Percentiles rank a stretch among this genome's conserved stretches.
Evolutionary conservation across 441 rosid species (phyloP).

Genomic region (Croton laevigatus): DNA sequence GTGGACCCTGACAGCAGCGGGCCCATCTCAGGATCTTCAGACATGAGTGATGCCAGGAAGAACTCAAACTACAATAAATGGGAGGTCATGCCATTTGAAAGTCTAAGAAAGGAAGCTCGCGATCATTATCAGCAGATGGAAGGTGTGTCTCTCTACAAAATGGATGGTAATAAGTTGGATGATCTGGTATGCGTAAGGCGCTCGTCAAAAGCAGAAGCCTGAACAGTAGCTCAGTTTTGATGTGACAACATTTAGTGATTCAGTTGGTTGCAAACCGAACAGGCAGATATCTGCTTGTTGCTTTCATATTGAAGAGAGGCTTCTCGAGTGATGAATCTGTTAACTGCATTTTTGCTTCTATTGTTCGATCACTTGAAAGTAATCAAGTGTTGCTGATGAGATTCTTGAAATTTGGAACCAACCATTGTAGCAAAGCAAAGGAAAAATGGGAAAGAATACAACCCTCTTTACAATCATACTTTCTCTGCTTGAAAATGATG

Average conservation of each 20-base stretch:
- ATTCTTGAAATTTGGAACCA: conserved; percentile 1
- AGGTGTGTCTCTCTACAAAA: conserved; percentile 83
- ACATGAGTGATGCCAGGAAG: conserved; percentile 73
- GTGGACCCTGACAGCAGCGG: conserved; percentile 52
- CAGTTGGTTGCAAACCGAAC: conserved; percentile 12
- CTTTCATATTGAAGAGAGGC: conserved; percentile 5
- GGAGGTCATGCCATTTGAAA: conserved; percentile 81
- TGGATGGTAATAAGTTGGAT: conserved; percentile 94
- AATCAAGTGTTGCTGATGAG: neutral
- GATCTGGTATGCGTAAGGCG: conserved; percentile 91
- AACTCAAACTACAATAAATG: conserved; percentile 81
- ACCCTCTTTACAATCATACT: neutral
- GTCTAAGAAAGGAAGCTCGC: conserved; percentile 81
- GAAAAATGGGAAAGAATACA: conserved; percentile 1
- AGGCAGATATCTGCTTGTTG: conserved; percentile 4
- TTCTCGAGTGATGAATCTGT: neutral
- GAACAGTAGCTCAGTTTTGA: conserved; percentile 12
- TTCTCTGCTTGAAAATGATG: neutral
- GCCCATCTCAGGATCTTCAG: conserved; percentile 77
- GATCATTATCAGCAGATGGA: conserved; percentile 77
- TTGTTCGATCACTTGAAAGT: neutral
- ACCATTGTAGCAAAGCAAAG: neutral
- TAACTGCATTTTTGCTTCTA: neutral
- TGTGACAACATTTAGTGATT: neutral
- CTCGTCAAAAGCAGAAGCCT: conserved; percentile 39